Conservation (phyloP, 345 rosid species). For the Citropsis articulata region DNA sequence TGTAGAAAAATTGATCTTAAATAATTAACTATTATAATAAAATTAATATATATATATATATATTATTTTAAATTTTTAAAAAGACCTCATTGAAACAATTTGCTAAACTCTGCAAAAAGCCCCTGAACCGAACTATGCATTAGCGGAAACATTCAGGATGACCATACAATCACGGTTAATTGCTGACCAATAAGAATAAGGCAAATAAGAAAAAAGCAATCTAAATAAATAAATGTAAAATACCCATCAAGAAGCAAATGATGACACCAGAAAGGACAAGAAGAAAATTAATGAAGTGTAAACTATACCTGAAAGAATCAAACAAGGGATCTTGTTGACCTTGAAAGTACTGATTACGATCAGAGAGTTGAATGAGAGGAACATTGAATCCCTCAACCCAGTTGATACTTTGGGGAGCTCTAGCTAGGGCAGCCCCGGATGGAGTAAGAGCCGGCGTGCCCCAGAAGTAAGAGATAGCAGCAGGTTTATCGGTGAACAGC, state of each 20-base stretch:
- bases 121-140: too few relatives aligned
- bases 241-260: background rate
- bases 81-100: too few relatives aligned
- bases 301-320: slow-evolving; percentile 55
- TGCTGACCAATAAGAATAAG: too few relatives aligned
- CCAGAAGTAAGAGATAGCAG: slow-evolving; percentile 65
- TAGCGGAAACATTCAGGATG: too few relatives aligned
- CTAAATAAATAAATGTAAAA: too few relatives aligned
- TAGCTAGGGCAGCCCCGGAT: slow-evolving; percentile 49
- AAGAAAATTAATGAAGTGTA: background rate
- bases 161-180: too few relatives aligned
- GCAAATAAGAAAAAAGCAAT: too few relatives aligned
- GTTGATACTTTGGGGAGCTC: slow-evolving; percentile 32
- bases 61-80: too few relatives aligned
- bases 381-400: slow-evolving; percentile 73
- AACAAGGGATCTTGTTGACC: slow-evolving; percentile 27
- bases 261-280: background rate
- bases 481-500: slow-evolving; percentile 28
- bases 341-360: background rate
- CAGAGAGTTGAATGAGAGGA: slow-evolving; percentile 48
- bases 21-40: too few relatives aligned
- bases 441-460: slow-evolving; percentile 69
- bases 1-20: too few relatives aligned
- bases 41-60: too few relatives aligned
- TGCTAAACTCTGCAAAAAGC: too few relatives aligned